Base-by-base conservation (phyloP, 169 alveolate genomes). In the Plasmodium knowlesi region DNA sequence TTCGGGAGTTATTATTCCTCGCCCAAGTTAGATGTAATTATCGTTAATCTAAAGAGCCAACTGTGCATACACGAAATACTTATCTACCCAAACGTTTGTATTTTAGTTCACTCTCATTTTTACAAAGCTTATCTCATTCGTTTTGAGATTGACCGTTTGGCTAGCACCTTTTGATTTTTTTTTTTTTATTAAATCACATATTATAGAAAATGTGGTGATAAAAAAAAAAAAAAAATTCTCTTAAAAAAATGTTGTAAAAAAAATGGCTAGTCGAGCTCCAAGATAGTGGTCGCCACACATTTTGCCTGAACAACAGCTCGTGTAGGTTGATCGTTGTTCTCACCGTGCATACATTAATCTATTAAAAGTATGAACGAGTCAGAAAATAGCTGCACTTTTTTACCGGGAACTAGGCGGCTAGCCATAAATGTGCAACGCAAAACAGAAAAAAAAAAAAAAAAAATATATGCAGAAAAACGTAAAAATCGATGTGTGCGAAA, bases 311-410 rank as follows among this genome's bases (percentile, higher is more conserved):
- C 88, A 81, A 6, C 30, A 50, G 19, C 61, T 28, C n/a, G 43
- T 28, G 19, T 81, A 50, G 28, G 67, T 9, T 50, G 34, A 81
- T 54, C 88, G 88, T 22, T 81, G 88, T 81, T n/a, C 25, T 2
- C 61, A 50, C 25, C 34, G 67, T 81, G 53, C 67, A 81, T 28
- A 50, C 46, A 81, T 81, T 46, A 28, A 57, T 4, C 37, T 41
- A 57, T 57, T 32, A 61, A 54, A 82, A 12, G 19, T 43, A 82
- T 82, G 80, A 82, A 82, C 79, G 71, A 57, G 46, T 82, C 91
- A 82, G 79, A 82, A 82, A 32, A 30, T 57, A 28, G 32, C 72
- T 43, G 39, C 80, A 22, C 41, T 82, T 25, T 61, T 57, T 28
- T 82, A 34, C 71, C 71, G 41, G 70, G 61, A 57, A 8, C 80